These are phyloP conservation scores for Xylariomycetidae sp. DNA, from an alignment of 2,329 filamentous ascomycete species.

Conservation along the genomic window DNA sequence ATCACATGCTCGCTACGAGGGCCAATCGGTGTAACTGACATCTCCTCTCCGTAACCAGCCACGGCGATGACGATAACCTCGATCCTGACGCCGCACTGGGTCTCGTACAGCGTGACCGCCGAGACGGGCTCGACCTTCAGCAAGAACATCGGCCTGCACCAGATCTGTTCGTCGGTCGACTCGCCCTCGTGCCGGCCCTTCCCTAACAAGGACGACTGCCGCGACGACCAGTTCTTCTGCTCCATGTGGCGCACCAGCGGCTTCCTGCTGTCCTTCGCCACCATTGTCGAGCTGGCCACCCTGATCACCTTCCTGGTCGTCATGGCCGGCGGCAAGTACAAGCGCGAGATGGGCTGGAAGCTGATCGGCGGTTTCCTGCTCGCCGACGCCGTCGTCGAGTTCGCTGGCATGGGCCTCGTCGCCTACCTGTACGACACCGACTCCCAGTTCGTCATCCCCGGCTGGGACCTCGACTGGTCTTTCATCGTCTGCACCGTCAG, in stretches of 20 bases:
- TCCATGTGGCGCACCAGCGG: conserved; percentile 85
- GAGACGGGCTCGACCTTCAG: conserved; percentile 40
- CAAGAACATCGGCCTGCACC: conserved; percentile 71
- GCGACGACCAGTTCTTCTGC: conserved; percentile 71
- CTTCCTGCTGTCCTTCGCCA: conserved; percentile 79
- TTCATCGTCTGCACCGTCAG: conserved; percentile 65
- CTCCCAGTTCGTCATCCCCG: conserved; percentile 70
- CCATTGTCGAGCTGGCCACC: conserved; percentile 74
- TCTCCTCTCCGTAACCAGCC: conserved; percentile 37
- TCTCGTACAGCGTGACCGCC: conserved; percentile 54
- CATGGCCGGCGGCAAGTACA: conserved; percentile 69
- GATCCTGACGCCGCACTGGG: conserved; percentile 66
- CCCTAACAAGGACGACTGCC: conserved; percentile 62
- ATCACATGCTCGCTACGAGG: too few relatives aligned
- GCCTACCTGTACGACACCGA: conserved; percentile 80
- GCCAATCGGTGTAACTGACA: too few relatives aligned
- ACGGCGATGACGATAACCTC: conserved; percentile 65
- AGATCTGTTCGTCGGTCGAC: conserved; percentile 67
- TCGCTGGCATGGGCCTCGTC: conserved; percentile 73
- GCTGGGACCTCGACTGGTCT: conserved; percentile 74
- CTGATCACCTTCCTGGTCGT: conserved; percentile 76
- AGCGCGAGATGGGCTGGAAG: conserved; percentile 78
- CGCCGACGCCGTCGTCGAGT: conserved; percentile 62
- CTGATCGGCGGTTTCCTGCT: conserved; percentile 61
- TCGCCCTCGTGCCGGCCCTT: conserved; percentile 59